Evolutionary conservation across 768 basidiomycete genomes (phyloP).

Genomic region (Strobilomyces echinocephalus): DNA sequence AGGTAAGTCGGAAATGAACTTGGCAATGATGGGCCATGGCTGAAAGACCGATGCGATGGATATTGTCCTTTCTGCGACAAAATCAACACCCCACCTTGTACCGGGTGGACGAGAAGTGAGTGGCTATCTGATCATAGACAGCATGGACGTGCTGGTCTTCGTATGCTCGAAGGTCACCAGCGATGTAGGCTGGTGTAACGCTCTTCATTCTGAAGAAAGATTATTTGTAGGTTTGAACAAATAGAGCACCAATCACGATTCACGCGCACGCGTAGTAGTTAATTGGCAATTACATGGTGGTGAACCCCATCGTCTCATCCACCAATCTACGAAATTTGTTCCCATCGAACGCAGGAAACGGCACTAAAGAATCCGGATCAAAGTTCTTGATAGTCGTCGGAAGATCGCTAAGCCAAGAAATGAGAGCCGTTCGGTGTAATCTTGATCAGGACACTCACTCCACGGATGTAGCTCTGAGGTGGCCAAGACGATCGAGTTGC

Average conservation of each 20-base stretch:
- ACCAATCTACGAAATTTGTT: constrained; percentile 61
- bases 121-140: constrained; percentile 81
- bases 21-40: constrained; percentile 87
- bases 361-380: constrained; percentile 39
- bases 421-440: constrained; percentile 5
- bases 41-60: constrained; percentile 25
- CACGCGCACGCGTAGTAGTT: no score
- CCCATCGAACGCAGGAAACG: constrained; percentile 68
- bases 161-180: constrained; percentile 52
- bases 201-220: constrained; percentile 14
- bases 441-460: constrained; percentile 40
- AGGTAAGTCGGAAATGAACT: constrained; percentile 67
- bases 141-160: constrained; percentile 75
- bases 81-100: constrained; percentile 58
- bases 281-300: constrained; percentile 20
- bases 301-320: constrained; percentile 78
- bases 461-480: constrained; percentile 55
- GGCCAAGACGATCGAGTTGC: constrained; percentile 52
- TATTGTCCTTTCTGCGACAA: neutral
- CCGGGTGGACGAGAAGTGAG: constrained; percentile 83
- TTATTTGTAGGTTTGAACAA: neutral
- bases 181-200: constrained; percentile 39
- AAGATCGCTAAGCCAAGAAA: constrained; percentile 41
- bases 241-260: constrained; percentile 1
- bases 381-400: constrained; percentile 49